Evolutionary conservation across 129 eudicot species (phyloP).

Genomic region (Arctium minus): DNA sequence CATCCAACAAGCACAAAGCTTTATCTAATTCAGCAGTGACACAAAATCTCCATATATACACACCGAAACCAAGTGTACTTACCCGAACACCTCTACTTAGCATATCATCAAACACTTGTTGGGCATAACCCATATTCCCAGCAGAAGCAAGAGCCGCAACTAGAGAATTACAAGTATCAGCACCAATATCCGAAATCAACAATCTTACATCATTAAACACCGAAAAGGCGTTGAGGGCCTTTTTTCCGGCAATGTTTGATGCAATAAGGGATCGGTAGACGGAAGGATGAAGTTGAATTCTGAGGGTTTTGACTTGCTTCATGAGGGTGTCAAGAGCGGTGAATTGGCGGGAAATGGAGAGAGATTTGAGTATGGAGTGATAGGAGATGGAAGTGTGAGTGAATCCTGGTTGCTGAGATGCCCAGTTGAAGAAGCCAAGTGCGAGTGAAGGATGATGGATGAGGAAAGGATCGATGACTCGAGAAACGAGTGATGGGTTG

Average conservation of each 20-base stretch:
- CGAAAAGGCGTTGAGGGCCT: constrained; percentile 45
- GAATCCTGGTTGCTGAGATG: constrained; percentile 81
- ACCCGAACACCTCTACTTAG: constrained; percentile 39
- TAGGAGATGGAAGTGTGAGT: constrained; percentile 60
- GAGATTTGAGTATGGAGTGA: constrained; percentile 69
- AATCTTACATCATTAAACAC: constrained; percentile 32
- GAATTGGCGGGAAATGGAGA: constrained; percentile 65
- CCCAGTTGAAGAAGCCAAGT: constrained; percentile 91
- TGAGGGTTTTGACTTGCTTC: constrained; percentile 32
- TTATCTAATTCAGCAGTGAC: constrained; percentile 28
- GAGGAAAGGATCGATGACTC: constrained; percentile 79
- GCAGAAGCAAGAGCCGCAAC: constrained; percentile 52
- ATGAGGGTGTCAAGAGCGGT: constrained; percentile 49
- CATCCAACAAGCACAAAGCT: constrained; percentile 49
- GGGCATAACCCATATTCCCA: constrained; percentile 43
- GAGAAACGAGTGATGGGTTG: constrained; percentile 61
- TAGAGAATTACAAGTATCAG: constrained; percentile 48
- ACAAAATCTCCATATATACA: constrained; percentile 70
- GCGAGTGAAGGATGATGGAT: constrained; percentile 79
- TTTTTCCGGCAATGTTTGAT: constrained; percentile 38
- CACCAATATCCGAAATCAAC: constrained; percentile 36
- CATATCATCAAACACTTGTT: constrained; percentile 80
- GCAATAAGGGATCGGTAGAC: constrained; percentile 39
- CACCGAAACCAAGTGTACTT: constrained; percentile 77
- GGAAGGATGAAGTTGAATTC: constrained; percentile 37